Conservation (phyloP, 2,329 filamentous ascomycete genomes). For the Venturia pyrina region DNA sequence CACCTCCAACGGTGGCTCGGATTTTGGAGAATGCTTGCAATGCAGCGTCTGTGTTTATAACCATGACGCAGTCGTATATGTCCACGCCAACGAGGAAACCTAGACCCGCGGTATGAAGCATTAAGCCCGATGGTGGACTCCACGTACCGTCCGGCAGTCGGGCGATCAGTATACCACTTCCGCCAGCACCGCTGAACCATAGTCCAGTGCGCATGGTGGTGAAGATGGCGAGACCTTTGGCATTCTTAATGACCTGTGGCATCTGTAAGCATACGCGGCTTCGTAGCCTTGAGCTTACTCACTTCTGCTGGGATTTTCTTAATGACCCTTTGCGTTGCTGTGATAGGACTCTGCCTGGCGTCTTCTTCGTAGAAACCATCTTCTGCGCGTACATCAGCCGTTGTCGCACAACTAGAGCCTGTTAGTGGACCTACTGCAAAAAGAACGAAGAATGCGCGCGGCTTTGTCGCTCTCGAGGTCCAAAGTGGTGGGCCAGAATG, state of each 20-base stretch:
- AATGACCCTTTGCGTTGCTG: constrained; percentile 53
- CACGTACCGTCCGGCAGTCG: constrained; percentile 78
- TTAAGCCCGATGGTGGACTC: constrained; percentile 84
- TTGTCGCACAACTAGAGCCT: neutral
- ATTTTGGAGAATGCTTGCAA: constrained; percentile 75
- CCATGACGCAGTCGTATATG: constrained; percentile 89
- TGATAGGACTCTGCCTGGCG: constrained; percentile 28
- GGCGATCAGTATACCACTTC: constrained; percentile 77
- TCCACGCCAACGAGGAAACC: constrained; percentile 88
- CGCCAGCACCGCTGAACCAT: constrained; percentile 84
- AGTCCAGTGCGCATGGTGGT: constrained; percentile 91
- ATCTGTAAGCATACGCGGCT: neutral
- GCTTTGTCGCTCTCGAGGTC: constrained; percentile 90
- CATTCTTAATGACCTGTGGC: constrained; percentile 66
- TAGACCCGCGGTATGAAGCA: constrained; percentile 79
- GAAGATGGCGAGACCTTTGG: constrained; percentile 85
- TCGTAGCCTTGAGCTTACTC: constrained; percentile 10
- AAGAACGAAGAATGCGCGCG: constrained; percentile 77
- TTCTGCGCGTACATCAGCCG: constrained; percentile 30
- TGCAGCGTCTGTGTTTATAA: constrained; percentile 66
- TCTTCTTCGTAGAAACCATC: constrained; percentile 60
- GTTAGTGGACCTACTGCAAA: constrained; percentile 59
- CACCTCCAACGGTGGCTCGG: constrained; percentile 69
- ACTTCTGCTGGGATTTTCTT: constrained; percentile 71
- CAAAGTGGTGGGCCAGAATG: constrained; percentile 75